Percentiles rank a stretch among this genome's conserved stretches.
These are phyloP conservation scores for Salix koriyanagi DNA, from an alignment of 345 rosid genomes.

Conservation along the genomic window DNA sequence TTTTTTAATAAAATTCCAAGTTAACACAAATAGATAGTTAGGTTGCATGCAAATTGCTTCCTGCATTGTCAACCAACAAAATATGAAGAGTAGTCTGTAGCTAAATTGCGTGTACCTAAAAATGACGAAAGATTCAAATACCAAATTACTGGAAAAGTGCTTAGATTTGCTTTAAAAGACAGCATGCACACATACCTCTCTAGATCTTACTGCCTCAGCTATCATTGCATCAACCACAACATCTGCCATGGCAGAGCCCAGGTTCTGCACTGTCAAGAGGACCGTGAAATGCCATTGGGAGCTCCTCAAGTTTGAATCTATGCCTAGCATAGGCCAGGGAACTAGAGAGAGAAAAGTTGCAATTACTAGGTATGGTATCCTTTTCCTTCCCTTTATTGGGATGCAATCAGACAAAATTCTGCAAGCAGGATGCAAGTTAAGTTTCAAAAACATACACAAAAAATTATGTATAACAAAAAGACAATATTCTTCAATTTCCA, in stretches of 20 bases:
- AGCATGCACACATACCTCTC: conserved; percentile 46
- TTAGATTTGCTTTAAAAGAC: background rate
- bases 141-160: background rate
- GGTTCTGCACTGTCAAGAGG: conserved; percentile 76
- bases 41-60: background rate
- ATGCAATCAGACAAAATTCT: conserved; percentile 91
- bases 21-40: background rate
- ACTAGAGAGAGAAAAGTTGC: conserved; percentile 72
- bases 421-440: conserved; percentile 17
- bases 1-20: background rate
- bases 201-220: conserved; percentile 80
- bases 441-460: conserved; percentile 3
- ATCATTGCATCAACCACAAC: conserved; percentile 97
- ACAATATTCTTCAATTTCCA: background rate
- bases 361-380: conserved; percentile 77
- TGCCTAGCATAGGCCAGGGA: conserved; percentile 85
- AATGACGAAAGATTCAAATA: background rate
- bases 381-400: conserved; percentile 76
- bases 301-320: conserved; percentile 47
- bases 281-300: conserved; percentile 56
- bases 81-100: background rate
- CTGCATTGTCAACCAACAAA: background rate
- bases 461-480: background rate
- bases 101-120: background rate
- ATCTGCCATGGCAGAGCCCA: conserved; percentile 97